A percentile compares a stretch with the other conserved stretches of the same genome.
Conservation (phyloP, 2,329 filamentous ascomycete species). For the Cladosporium phlei region DNA sequence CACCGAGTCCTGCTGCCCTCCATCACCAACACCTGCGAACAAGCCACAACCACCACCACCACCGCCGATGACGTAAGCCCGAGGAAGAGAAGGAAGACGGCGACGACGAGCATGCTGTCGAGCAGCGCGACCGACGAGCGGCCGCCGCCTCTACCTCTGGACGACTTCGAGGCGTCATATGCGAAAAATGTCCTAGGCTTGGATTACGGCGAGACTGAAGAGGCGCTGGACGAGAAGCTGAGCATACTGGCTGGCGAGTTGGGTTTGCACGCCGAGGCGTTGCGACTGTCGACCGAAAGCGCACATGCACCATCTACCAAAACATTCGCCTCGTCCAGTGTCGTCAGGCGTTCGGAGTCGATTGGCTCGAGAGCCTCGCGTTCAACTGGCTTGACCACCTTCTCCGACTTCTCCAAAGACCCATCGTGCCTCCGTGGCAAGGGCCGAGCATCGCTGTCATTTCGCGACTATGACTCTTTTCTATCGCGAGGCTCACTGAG, state of each 20-base stretch:
- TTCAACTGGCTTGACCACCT: conserved; percentile 31
- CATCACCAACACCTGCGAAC: not conserved
- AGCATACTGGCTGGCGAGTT: conserved; percentile 25
- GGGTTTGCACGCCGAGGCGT: conserved; percentile 21
- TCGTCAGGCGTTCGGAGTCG: conserved; percentile 27
- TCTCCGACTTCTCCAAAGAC: conserved; percentile 31
- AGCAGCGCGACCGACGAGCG: conserved; percentile 9
- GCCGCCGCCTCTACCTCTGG: conserved; percentile 10
- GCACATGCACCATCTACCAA: conserved; percentile 14
- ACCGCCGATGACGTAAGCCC: conserved; percentile 13
- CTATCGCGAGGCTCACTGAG: conserved; percentile 24
- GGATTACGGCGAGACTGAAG: conserved; percentile 26
- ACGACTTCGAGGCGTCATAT: conserved; percentile 16
- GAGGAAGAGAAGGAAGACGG: conserved; percentile 4
- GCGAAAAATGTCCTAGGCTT: conserved; percentile 29
- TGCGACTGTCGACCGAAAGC: conserved; percentile 5
- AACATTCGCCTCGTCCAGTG: conserved; percentile 18
- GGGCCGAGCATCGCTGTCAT: conserved; percentile 24
- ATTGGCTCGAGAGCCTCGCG: conserved; percentile 30
- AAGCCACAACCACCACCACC: conserved; percentile 1
- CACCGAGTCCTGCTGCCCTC: conserved; percentile 5
- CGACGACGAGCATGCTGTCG: conserved; percentile 10
- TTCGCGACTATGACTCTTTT: conserved; percentile 33
- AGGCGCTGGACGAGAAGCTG: conserved; percentile 26
- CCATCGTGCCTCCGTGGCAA: conserved; percentile 8